phyloP scores from a whole-genome alignment of 73 alveolate species.

The Stentor coeruleus region DNA sequence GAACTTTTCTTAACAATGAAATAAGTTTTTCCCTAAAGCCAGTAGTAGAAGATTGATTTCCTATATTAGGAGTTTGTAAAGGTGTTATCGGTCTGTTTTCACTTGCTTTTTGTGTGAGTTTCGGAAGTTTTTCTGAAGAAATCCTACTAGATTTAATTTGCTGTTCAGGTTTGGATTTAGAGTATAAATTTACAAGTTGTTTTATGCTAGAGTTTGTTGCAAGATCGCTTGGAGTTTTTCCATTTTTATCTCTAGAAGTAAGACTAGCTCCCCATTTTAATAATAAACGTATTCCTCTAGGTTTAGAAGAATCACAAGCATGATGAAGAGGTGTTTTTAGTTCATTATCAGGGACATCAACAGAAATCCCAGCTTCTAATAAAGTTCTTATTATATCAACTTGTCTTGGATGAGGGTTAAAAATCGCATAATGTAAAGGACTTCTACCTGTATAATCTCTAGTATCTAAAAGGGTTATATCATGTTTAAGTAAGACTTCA shows the following conservation, averaged over 20 bases:
- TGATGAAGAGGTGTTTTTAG: slow-evolving; percentile 60
- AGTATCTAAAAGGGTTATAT: slow-evolving; percentile 40
- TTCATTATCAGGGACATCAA: slow-evolving; percentile 52
- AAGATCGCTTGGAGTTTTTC: slow-evolving; percentile 51
- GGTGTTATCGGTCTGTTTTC: not conserved
- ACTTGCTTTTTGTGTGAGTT: not conserved
- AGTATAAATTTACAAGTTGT: not conserved
- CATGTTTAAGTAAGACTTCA: slow-evolving; percentile 35
- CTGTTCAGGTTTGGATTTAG: not conserved
- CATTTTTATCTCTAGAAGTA: slow-evolving; percentile 35
- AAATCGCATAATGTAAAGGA: slow-evolving; percentile 56
- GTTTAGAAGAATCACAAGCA: slow-evolving; percentile 53
- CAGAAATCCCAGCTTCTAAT: slow-evolving; percentile 48
- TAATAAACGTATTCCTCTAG: slow-evolving; percentile 48
- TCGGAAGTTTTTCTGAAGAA: not conserved
- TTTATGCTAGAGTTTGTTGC: slow-evolving; percentile 36
- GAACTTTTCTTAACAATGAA: slow-evolving; percentile 44
- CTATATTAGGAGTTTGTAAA: not conserved
- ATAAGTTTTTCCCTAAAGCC: slow-evolving; percentile 40
- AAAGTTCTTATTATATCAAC: slow-evolving; percentile 46
- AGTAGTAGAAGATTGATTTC: not conserved
- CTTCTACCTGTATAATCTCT: slow-evolving; percentile 59
- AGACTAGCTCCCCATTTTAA: slow-evolving; percentile 54
- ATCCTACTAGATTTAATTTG: not conserved
- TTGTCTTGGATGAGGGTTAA: slow-evolving; percentile 42